Evolutionary conservation across 2,329 filamentous ascomycete species (phyloP), one percentile per base, ranked within the genome.

Genomic region (Pyrenochaeta sp.): DNA sequence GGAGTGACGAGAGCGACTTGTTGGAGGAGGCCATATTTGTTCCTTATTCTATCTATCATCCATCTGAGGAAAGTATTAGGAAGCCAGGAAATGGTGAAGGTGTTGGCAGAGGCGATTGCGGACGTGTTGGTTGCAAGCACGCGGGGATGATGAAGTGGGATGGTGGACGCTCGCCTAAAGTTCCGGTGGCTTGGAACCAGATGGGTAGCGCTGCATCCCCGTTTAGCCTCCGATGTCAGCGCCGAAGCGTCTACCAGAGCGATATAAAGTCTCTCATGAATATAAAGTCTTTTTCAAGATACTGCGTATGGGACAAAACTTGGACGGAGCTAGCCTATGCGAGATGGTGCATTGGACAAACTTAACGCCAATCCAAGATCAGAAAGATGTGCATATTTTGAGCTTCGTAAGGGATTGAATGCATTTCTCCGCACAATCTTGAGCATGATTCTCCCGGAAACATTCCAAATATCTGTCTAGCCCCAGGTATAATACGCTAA

Each of bases 1-100:
- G 78, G 52, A 88, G 79, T 53, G 81, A 78, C 58, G 81, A 77
- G 51, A 89, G 77, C 44, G 80, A 79, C 77, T 74, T 72, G 66
- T 56, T 59, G 33, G 70, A 76, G 42, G 76, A 66, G 63, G 79
- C 69, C 76, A 79, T 79, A 41, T 35, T 68, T 36, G 27, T 44
- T 52, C 37, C 40, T 37, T 29, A 17, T 54, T 14, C 59, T 66
- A 67, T 54, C 45, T 53, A 20, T 32, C 45, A 54, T 69, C 65
- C 70, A 71, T 73, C 57, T 32, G 61, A 41, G 39, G 50, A 51
- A 31, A 17, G 40, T 46, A 45, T 51, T 23, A n/a, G 44, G 41
- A 35, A 36, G 27, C 35, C 20, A 17, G 21, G 31, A 36, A 17
- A 31, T 45, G 39, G 31, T 43, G 50, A 43, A 44, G 50, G 51